Percentiles rank a stretch among this genome's conserved stretches.
phyloP scores from a whole-genome alignment of 2,329 filamentous ascomycete genomes.

The Pezicula carpinea region DNA sequence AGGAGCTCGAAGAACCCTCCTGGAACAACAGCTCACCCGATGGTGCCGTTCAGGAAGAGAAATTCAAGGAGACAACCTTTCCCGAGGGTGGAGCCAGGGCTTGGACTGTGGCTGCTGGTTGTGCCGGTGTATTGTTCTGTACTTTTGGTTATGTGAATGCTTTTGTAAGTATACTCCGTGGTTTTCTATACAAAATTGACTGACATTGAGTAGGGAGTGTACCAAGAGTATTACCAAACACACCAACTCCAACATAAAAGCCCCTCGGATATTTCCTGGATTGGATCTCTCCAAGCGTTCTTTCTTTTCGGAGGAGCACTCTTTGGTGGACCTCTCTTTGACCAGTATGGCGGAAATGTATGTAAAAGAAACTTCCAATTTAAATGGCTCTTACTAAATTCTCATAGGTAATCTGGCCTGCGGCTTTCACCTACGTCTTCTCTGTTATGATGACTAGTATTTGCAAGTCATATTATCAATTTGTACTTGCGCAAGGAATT shows the following conservation, averaged over 20 bases:
- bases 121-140: constrained; percentile 36
- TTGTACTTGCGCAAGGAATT: constrained; percentile 30
- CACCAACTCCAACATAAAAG: constrained; percentile 43
- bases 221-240: constrained; percentile 52
- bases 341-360: constrained; percentile 53
- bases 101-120: constrained; percentile 47
- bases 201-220: constrained; percentile 36
- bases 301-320: constrained; percentile 47
- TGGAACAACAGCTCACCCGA: neutral
- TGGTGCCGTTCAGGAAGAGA: neutral
- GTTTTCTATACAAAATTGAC: neutral
- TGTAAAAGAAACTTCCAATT: neutral
- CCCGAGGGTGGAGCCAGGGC: constrained; percentile 54
- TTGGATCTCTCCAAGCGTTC: constrained; percentile 50
- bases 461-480: constrained; percentile 30
- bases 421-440: constrained; percentile 15
- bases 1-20: neutral
- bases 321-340: constrained; percentile 54
- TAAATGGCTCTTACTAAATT: constrained; percentile 1
- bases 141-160: constrained; percentile 46
- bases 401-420: constrained; percentile 33
- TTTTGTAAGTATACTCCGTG: constrained; percentile 19
- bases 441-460: constrained; percentile 32
- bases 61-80: constrained; percentile 27
- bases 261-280: constrained; percentile 53